These are phyloP conservation scores for Apiotrichum laibachii DNA, from an alignment of 1,284 basidiomycete genomes.

Conservation along the genomic window DNA sequence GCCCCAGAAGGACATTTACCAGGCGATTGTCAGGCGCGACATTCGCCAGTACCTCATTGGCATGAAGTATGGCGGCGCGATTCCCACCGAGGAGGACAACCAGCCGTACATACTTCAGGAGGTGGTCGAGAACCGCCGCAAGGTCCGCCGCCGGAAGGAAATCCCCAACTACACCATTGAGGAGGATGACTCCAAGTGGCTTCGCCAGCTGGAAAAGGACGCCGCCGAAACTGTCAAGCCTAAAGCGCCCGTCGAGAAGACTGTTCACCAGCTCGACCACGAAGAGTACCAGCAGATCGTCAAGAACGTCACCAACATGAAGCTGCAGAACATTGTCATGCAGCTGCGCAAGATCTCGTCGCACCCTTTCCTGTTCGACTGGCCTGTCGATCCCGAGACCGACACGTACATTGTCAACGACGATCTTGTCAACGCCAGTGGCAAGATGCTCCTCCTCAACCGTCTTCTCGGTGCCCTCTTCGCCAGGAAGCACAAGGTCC, in stretches of 20 bases:
- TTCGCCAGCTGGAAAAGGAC: slow-evolving; percentile 60
- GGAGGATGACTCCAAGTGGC: slow-evolving; percentile 67
- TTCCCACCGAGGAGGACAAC: slow-evolving; percentile 22
- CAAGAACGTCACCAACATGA: slow-evolving; percentile 84
- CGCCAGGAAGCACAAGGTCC: slow-evolving; percentile 76
- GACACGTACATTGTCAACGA: slow-evolving; percentile 64
- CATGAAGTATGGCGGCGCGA: slow-evolving; percentile 40
- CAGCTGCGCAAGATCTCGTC: slow-evolving; percentile 82
- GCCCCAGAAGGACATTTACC: slow-evolving; percentile 78
- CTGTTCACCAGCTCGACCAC: slow-evolving; percentile 55
- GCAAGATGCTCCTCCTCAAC: slow-evolving; percentile 96
- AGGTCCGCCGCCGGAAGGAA: slow-evolving; percentile 43
- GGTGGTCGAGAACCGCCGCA: slow-evolving; percentile 21
- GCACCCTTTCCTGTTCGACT: slow-evolving; percentile 89
- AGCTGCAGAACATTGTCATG: slow-evolving; percentile 90
- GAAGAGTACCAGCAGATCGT: slow-evolving; percentile 61
- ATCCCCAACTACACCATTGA: slow-evolving; percentile 55
- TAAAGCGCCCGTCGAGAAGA: slow-evolving; percentile 17
- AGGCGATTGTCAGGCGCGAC: slow-evolving; percentile 67
- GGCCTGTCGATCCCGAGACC: slow-evolving; percentile 69
- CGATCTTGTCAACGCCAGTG: slow-evolving; percentile 77
- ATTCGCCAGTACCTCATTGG: slow-evolving; percentile 66
- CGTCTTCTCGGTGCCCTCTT: slow-evolving; percentile 84
- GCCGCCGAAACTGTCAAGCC: background rate
- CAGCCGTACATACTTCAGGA: slow-evolving; percentile 7